Evolutionary conservation across 495 filamentous ascomycete genomes (phyloP).

Genomic region (Durotheca rogersii): DNA sequence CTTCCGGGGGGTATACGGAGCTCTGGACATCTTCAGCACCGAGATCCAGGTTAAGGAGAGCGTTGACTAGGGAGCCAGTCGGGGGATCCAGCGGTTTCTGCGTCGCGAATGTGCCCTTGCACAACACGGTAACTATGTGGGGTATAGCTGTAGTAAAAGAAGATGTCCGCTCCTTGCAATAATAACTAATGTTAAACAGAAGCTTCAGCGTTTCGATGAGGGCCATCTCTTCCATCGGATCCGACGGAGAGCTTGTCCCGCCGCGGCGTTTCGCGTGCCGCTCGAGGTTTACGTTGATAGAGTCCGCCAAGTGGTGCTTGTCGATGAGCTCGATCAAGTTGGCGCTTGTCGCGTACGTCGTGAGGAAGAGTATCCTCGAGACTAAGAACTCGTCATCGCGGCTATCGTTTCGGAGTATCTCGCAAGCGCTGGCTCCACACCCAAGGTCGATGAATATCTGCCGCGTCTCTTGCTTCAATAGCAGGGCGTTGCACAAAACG

Average conservation of each 20-base stretch:
- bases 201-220: conserved; percentile 83
- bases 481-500: conserved; percentile 82
- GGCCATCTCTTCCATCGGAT: conserved; percentile 75
- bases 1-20: conserved; percentile 65
- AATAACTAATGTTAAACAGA: conserved; percentile 81
- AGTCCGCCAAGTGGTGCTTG: conserved; percentile 67
- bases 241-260: conserved; percentile 35
- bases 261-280: conserved; percentile 56
- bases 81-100: conserved; percentile 45
- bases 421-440: conserved; percentile 67
- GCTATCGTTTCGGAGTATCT: conserved; percentile 71
- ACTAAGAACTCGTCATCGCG: conserved; percentile 86
- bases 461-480: conserved; percentile 68
- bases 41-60: conserved; percentile 76
- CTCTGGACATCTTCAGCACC: conserved; percentile 37
- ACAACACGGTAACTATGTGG: conserved; percentile 71
- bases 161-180: conserved; percentile 58
- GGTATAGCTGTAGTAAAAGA: conserved; percentile 68
- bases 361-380: conserved; percentile 79
- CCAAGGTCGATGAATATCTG: conserved; percentile 82
- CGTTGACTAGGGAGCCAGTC: conserved; percentile 68
- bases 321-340: conserved; percentile 69
- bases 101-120: conserved; percentile 37
- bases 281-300: conserved; percentile 64
- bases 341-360: conserved; percentile 77